Base-by-base conservation (phyloP, 768 basidiomycete species). In the Hortiboletus campestris region DNA sequence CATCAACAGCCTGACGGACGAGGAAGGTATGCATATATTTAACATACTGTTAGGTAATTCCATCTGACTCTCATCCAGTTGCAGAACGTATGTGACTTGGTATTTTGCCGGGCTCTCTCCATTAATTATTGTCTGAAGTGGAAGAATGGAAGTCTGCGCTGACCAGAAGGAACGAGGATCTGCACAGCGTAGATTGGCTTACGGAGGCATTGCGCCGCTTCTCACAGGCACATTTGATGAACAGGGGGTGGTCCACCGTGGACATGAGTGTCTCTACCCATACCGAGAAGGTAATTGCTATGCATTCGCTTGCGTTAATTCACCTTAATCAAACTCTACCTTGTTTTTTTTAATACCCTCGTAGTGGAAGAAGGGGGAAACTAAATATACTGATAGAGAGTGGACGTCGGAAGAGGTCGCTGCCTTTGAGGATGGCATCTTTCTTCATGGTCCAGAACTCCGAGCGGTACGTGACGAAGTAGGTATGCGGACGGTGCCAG, bases 391-490 rank as follows among this genome's bases (percentile, higher is more conserved):
- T 2, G 91, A 94, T 70, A 80, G 76, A 60, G 82, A 83, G 48
- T 94, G 89, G 88, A 80, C 76, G 2, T 73, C 76, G 22, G 84
- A 86, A 49, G 91, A 94, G 63, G 69, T 83, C 17, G 78, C 80
- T 19, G 83, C 84, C 3, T 94, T 94, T 69, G 89, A 92, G 66
- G 86, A 89, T 60, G 88, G 81, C 6, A 87, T 92, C 45, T 63
- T 75, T 46, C 73, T 76, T n/a, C 82, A 90, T 60, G 88, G 89
- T 31, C 86, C 90, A 13, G 91, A 94, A 66, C 84, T 94, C 49
- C 84, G 89, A 39, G 81, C 83, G 6, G 87, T 92, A 25, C 77
- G 85, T 47, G 88, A 90, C 29, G 89, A 91, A 65, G 79, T 94
- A 41, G 79, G 78, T 22, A 82, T 84, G 3, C 77, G 91, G 53